Conservation (phyloP, 1,284 basidiomycete genomes). For the Cystobasidium pallidum region DNA sequence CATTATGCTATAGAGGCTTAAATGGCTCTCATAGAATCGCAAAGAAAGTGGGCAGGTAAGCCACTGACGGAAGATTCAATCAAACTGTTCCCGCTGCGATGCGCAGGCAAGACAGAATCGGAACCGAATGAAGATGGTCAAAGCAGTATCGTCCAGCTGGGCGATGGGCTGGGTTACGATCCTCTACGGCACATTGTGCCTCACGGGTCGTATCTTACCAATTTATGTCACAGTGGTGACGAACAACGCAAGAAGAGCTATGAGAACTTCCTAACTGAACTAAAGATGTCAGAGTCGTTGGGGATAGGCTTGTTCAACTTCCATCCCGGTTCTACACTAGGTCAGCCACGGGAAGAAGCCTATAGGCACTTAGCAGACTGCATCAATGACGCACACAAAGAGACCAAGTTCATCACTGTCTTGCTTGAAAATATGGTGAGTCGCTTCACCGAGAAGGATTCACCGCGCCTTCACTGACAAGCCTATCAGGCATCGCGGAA, state of each 20-base stretch:
- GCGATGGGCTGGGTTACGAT: conserved; percentile 39
- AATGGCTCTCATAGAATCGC: no score
- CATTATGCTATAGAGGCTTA: no score
- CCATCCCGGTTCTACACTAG: conserved; percentile 81
- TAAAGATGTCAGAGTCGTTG: conserved; percentile 72
- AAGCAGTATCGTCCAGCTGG: not conserved
- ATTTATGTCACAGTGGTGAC: conserved; percentile 80
- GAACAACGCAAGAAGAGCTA: conserved; percentile 76
- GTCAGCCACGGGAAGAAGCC: conserved; percentile 63
- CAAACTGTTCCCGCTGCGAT: conserved; percentile 38
- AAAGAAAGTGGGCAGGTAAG: conserved; percentile 42
- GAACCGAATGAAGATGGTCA: conserved; percentile 25
- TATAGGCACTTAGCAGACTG: conserved; percentile 70
- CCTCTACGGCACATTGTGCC: conserved; percentile 26
- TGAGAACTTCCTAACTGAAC: conserved; percentile 78
- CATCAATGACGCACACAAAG: conserved; percentile 75
- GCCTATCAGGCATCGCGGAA: conserved; percentile 68
- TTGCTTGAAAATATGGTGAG: conserved; percentile 84
- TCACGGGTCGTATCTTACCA: conserved; percentile 76
- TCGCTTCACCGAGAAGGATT: conserved; percentile 8
- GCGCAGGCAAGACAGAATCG: conserved; percentile 30
- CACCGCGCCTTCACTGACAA: not conserved
- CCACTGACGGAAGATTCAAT: conserved; percentile 31
- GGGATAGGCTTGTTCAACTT: conserved; percentile 79
- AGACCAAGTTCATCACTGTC: conserved; percentile 66